These are phyloP conservation scores for Suhomyces choctaworum DNA, from an alignment of 1,139 yeast genomes.

Conservation along the genomic window DNA sequence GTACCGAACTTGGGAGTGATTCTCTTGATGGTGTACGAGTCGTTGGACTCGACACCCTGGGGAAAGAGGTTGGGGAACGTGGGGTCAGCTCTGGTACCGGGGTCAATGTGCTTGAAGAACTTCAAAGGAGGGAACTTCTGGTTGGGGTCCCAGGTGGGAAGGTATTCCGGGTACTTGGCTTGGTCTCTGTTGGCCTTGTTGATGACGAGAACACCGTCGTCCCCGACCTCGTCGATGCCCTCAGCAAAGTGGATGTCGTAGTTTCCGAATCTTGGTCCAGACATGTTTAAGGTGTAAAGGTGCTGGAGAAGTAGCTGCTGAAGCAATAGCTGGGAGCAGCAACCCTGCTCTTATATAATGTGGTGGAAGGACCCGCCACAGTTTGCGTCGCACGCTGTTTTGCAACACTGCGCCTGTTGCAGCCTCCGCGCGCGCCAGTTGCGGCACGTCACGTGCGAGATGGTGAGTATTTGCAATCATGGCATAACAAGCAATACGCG, in stretches of 20 bases:
- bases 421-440: no score
- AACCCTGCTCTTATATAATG: not conserved
- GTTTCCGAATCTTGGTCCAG: slow-evolving; percentile 31
- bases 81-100: slow-evolving; percentile 60
- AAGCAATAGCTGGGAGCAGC: no score
- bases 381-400: slow-evolving; percentile 1
- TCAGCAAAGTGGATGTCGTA: slow-evolving; percentile 43
- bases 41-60: slow-evolving; percentile 9
- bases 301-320: no score
- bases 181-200: slow-evolving; percentile 24
- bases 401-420: no score
- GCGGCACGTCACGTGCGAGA: slow-evolving; percentile 4
- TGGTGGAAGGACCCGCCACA: no score
- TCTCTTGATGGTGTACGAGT: slow-evolving; percentile 31
- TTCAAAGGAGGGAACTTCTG: slow-evolving; percentile 47
- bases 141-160: slow-evolving; percentile 52
- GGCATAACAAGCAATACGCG: slow-evolving; percentile 1
- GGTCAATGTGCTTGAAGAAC: slow-evolving; percentile 52
- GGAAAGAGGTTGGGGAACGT: slow-evolving; percentile 52
- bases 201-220: slow-evolving; percentile 38
- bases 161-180: slow-evolving; percentile 39
- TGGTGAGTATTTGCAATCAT: slow-evolving; percentile 5
- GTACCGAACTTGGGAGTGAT: slow-evolving; percentile 69
- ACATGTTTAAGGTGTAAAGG: not conserved
- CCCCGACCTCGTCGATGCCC: slow-evolving; percentile 37